Percentiles rank a stretch among this genome's conserved stretches.
Conservation (phyloP, 1,284 basidiomycete genomes). For the Meira nashicola region DNA sequence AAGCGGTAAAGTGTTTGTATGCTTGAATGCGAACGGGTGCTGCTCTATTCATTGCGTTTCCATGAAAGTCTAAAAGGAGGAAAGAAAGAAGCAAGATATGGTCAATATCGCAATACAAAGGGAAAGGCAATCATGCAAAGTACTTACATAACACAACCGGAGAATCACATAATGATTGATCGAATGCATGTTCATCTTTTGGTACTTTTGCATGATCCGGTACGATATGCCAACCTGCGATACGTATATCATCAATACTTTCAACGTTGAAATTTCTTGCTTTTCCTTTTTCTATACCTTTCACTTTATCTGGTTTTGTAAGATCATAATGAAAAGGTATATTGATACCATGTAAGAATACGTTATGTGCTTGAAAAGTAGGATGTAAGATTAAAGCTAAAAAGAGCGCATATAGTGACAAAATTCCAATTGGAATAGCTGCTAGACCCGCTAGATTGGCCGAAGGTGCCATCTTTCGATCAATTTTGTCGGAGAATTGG, state of each 20-base stretch:
- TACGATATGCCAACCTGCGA: slow-evolving; percentile 5
- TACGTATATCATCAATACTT: not conserved
- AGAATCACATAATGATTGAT: slow-evolving; percentile 41
- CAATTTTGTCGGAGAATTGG: not conserved
- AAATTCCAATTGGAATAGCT: not conserved
- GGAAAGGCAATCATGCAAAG: not conserved
- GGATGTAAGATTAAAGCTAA: slow-evolving; percentile 3
- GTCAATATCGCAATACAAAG: not conserved
- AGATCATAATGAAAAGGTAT: not conserved
- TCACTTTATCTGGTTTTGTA: slow-evolving; percentile 1
- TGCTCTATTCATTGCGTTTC: slow-evolving; percentile 76
- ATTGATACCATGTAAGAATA: slow-evolving; percentile 8
- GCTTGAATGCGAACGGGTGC: slow-evolving; percentile 63
- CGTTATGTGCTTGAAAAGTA: slow-evolving; percentile 3
- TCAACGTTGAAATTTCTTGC: not conserved
- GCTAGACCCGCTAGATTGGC: not conserved
- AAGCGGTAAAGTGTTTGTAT: slow-evolving; percentile 61
- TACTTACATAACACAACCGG: slow-evolving; percentile 67
- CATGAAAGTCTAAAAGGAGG: slow-evolving; percentile 64
- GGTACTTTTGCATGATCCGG: not conserved
- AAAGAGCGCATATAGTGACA: slow-evolving; percentile 2
- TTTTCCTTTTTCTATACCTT: not conserved
- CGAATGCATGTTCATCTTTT: slow-evolving; percentile 8
- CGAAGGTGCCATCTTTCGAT: not conserved
- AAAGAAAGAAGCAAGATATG: not conserved